Percentiles rank a stretch among this genome's conserved stretches.
phyloP scores from a whole-genome alignment of 2,329 filamentous ascomycete species.

The Penicillium sp. region DNA sequence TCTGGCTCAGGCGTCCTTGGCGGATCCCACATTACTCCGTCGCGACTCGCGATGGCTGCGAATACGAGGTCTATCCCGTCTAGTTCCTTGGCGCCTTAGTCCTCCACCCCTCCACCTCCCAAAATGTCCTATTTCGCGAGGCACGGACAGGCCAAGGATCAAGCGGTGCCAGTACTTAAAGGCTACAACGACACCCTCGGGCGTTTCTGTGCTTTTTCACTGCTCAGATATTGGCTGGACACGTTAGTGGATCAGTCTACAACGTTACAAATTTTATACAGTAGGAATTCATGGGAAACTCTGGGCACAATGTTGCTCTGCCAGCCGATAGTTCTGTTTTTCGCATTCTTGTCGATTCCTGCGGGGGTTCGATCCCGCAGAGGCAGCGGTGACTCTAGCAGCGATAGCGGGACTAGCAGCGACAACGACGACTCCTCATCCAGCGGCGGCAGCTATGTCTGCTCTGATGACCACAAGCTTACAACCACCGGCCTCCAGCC shows the following conservation, averaged over 20 bases:
- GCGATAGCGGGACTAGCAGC: neutral
- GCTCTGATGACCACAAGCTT: constrained; percentile 8
- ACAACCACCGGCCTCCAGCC: constrained; percentile 4
- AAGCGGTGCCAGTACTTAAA: neutral
- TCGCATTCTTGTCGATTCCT: neutral
- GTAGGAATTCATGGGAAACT: neutral
- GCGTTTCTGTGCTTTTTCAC: neutral
- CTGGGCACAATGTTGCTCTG: neutral
- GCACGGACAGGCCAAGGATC: neutral
- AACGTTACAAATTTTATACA: neutral
- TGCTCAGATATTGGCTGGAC: neutral
- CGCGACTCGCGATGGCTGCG: neutral
- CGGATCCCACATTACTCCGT: neutral
- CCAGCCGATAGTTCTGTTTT: neutral
- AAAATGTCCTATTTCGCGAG: neutral
- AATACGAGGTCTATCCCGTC: neutral
- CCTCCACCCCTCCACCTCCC: neutral
- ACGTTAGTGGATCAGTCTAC: neutral
- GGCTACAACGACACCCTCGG: neutral
- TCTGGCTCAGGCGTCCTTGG: no score
- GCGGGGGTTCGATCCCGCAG: constrained; percentile 1
- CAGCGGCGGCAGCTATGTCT: neutral
- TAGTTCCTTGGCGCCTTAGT: neutral
- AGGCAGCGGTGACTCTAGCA: constrained; percentile 3
- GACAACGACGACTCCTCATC: neutral